Conservation (phyloP, 345 rosid species). For the Gossypium turneri region DNA sequence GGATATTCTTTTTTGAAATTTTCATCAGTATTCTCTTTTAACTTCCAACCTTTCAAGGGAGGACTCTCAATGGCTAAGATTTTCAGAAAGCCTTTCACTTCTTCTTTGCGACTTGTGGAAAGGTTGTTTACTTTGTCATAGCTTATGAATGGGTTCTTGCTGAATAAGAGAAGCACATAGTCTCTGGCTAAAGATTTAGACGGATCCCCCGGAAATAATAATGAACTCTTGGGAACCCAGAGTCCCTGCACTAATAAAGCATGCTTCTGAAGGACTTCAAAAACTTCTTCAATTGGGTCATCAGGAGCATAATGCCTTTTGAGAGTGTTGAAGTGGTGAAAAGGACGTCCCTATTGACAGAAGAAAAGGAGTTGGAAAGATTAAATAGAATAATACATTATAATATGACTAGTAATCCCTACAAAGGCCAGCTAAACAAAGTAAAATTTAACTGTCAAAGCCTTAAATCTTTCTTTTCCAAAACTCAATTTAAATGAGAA, state of each 20-base stretch:
- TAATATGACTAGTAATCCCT: not conserved
- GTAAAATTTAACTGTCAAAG: not conserved
- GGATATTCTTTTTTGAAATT: slow-evolving; percentile 43
- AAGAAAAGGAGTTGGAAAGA: slow-evolving; percentile 12
- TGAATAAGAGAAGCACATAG: slow-evolving; percentile 22
- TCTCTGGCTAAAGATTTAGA: slow-evolving; percentile 10
- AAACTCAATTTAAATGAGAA: not conserved
- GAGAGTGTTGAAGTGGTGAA: slow-evolving; percentile 56
- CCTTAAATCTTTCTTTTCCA: not conserved
- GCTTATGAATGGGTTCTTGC: slow-evolving; percentile 34
- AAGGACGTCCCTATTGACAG: slow-evolving; percentile 45
- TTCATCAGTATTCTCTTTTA: slow-evolving; percentile 42
- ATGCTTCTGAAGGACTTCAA: slow-evolving; percentile 47
- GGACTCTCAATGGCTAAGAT: slow-evolving; percentile 47
- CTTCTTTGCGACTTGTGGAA: slow-evolving; percentile 22
- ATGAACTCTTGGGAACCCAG: slow-evolving; percentile 62
- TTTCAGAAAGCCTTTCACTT: slow-evolving; percentile 32
- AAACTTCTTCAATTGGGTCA: slow-evolving; percentile 42
- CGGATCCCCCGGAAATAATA: slow-evolving; percentile 23
- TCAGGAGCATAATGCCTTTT: slow-evolving; percentile 53
- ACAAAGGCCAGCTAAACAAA: not conserved
- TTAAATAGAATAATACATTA: slow-evolving; percentile 11
- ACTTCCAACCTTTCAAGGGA: slow-evolving; percentile 49
- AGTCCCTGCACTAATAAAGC: slow-evolving; percentile 82
- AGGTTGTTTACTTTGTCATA: slow-evolving; percentile 20